phyloP scores from a whole-genome alignment of 164 flowering plant genomes.

The Sedum album region DNA sequence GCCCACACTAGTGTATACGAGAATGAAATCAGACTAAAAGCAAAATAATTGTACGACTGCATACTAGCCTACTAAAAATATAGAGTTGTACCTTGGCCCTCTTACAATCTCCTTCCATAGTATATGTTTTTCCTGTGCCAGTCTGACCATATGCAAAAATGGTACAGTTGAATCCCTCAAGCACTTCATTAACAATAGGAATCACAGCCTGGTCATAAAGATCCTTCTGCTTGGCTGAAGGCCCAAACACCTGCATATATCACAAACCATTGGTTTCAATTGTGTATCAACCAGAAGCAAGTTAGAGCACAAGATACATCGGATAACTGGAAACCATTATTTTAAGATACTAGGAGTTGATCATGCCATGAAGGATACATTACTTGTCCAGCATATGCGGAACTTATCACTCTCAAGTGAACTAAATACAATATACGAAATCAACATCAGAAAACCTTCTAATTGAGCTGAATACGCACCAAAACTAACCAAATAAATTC shows the following conservation, averaged over 20 bases:
- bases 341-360: too few species aligned
- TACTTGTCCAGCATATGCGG: not conserved
- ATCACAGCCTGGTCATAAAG: slow-evolving; percentile 83
- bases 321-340: not conserved
- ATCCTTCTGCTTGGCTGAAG: slow-evolving; percentile 77
- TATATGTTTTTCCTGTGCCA: slow-evolving; percentile 94
- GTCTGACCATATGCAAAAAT: slow-evolving; percentile 99
- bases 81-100: slow-evolving; percentile 67
- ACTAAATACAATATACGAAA: not conserved
- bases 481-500: not conserved
- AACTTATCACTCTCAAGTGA: not conserved
- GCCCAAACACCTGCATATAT: slow-evolving; percentile 78
- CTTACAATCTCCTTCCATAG: slow-evolving; percentile 97
- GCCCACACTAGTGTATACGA: slow-evolving; percentile 49
- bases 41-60: not conserved
- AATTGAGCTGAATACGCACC: not conserved
- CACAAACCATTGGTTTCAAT: not conserved
- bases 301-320: not conserved
- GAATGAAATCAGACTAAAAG: not conserved
- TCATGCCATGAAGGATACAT: too few species aligned
- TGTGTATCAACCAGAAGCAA: not conserved
- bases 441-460: not conserved
- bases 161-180: slow-evolving; percentile 95
- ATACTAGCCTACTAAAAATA: not conserved
- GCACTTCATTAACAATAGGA: slow-evolving; percentile 88